phyloP scores from a whole-genome alignment of 1,284 basidiomycete genomes.

The Boletus mariae region DNA sequence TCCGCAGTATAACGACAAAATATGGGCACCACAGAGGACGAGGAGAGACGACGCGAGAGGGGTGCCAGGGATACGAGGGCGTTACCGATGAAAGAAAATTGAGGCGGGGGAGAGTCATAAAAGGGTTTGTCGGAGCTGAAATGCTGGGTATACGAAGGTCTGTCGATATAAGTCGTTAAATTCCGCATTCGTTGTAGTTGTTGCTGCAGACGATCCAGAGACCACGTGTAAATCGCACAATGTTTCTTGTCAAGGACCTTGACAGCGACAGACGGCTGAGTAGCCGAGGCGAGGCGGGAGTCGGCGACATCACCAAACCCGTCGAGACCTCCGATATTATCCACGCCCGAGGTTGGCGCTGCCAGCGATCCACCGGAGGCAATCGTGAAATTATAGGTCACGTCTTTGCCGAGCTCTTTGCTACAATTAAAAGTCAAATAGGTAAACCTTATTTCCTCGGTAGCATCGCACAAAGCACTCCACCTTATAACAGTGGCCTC shows the following conservation, averaged over 20 bases:
- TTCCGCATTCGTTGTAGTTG: constrained; percentile 94
- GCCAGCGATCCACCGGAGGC: constrained; percentile 80
- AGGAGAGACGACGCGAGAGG: constrained; percentile 75
- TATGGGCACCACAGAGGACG: constrained; percentile 74
- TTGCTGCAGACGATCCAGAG: constrained; percentile 81
- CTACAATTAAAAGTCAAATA: constrained; percentile 39
- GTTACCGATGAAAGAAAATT: constrained; percentile 90
- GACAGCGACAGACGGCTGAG: constrained; percentile 83
- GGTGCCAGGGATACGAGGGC: constrained; percentile 81
- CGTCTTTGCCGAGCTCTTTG: constrained; percentile 80
- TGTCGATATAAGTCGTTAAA: constrained; percentile 87
- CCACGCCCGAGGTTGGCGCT: constrained; percentile 78
- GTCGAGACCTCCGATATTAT: constrained; percentile 83
- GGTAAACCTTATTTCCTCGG: constrained; percentile 2
- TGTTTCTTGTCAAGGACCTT: constrained; percentile 89
- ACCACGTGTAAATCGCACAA: constrained; percentile 89
- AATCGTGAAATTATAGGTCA: constrained; percentile 90
- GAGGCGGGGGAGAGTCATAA: constrained; percentile 80
- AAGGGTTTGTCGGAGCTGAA: constrained; percentile 93
- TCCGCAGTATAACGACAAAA: constrained; percentile 91
- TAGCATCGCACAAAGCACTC: constrained; percentile 3
- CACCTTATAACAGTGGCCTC: constrained; percentile 95
- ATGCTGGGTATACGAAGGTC: constrained; percentile 89
- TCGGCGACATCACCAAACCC: constrained; percentile 93
- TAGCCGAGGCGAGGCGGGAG: constrained; percentile 62